Conservation (phyloP, 176 grass and related monocot species). For the Zizania latifolia region DNA sequence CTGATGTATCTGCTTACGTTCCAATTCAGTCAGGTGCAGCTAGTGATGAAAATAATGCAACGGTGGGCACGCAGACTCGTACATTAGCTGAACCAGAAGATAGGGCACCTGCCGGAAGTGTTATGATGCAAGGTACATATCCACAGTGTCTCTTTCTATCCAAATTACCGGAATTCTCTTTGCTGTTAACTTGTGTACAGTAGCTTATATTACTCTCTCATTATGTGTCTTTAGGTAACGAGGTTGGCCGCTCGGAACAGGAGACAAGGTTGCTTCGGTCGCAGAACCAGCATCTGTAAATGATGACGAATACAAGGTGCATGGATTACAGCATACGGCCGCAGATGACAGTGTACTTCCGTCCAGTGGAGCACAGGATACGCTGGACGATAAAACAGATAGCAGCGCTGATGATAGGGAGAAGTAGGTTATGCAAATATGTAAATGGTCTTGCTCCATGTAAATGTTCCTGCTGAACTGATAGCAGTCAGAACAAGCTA, state of each 20-base stretch:
- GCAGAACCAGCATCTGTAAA: neutral
- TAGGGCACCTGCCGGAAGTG: neutral
- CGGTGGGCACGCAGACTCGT: neutral
- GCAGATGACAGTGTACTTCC: neutral
- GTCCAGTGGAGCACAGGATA: neutral
- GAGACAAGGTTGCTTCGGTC: too few relatives aligned
- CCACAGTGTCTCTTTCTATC: neutral
- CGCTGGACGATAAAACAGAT: neutral
- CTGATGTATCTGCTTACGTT: neutral
- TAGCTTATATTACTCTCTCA: neutral
- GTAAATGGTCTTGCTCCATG: neutral
- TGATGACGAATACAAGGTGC: neutral
- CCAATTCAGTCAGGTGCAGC: neutral
- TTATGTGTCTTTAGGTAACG: neutral
- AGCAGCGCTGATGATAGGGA: neutral
- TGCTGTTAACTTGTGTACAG: neutral
- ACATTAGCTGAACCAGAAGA: neutral
- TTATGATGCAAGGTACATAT: neutral
- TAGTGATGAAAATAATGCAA: neutral
- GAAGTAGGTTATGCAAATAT: conserved; percentile 19
- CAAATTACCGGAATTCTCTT: neutral
- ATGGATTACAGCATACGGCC: neutral
- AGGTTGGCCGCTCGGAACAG: neutral
- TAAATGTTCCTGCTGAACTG: conserved; percentile 1
- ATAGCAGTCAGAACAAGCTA: neutral